These are phyloP conservation scores for Boletus barrowsii DNA, from an alignment of 768 basidiomycete genomes.

Conservation along the genomic window DNA sequence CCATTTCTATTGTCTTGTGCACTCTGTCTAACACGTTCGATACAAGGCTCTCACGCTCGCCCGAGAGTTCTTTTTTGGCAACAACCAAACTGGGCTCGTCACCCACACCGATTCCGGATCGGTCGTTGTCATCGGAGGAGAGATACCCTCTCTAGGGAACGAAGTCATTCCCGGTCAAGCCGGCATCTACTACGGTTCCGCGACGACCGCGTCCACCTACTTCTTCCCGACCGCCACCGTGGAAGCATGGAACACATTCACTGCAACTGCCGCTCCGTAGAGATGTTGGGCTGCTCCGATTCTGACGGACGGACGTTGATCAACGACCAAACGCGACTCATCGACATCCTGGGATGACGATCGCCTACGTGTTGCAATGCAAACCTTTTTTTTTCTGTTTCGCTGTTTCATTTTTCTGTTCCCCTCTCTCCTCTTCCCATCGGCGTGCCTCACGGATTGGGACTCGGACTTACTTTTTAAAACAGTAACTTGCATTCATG, in stretches of 20 bases:
- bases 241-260: conserved; percentile 53
- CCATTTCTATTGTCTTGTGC: not conserved
- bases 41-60: conserved; percentile 61
- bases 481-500: too few species aligned
- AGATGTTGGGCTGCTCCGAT: too few species aligned
- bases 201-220: conserved; percentile 49
- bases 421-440: too few species aligned
- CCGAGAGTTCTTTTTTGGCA: conserved; percentile 66
- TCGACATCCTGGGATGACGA: not conserved
- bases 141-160: conserved; percentile 41
- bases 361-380: not conserved
- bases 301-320: too few species aligned
- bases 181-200: conserved; percentile 54
- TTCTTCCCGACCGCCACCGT: conserved; percentile 54
- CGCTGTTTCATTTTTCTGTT: not conserved
- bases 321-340: too few species aligned
- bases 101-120: conserved; percentile 22
- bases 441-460: not conserved
- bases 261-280: conserved; percentile 36
- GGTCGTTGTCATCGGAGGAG: conserved; percentile 46
- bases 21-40: not conserved
- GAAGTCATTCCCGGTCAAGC: conserved; percentile 52
- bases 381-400: not conserved
- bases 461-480: not conserved
- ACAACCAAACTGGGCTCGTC: conserved; percentile 58